Percentiles rank a stretch among this genome's conserved stretches.
These are phyloP conservation scores for Colletotrichum tanaceti DNA, from an alignment of 2,329 filamentous ascomycete species.

Conservation along the genomic window DNA sequence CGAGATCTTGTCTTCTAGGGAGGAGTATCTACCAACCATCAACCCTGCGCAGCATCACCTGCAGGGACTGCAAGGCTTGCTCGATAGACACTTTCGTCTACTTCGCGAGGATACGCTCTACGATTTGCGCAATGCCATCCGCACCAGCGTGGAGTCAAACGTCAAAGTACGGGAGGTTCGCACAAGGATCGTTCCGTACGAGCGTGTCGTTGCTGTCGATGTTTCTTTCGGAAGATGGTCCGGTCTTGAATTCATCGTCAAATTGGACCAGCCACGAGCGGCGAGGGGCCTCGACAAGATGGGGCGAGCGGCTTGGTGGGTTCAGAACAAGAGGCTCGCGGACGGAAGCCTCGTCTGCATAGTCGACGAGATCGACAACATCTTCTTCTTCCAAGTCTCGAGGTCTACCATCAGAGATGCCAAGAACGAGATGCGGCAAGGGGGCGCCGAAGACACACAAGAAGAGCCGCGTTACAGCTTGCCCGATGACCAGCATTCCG, in stretches of 20 bases:
- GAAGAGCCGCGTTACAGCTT: slow-evolving; percentile 44
- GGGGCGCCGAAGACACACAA: not conserved
- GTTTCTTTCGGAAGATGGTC: slow-evolving; percentile 51
- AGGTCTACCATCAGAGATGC: slow-evolving; percentile 44
- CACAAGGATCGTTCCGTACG: slow-evolving; percentile 22
- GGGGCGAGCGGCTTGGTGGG: slow-evolving; percentile 62
- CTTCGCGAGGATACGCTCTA: slow-evolving; percentile 67
- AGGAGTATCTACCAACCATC: slow-evolving; percentile 58
- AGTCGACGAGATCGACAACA: slow-evolving; percentile 52
- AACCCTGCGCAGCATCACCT: slow-evolving; percentile 51
- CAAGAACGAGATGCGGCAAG: slow-evolving; percentile 37
- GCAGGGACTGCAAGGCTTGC: slow-evolving; percentile 57
- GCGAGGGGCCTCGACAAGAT: slow-evolving; percentile 41
- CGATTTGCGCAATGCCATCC: slow-evolving; percentile 61
- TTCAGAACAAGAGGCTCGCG: slow-evolving; percentile 59
- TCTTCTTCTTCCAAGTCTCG: slow-evolving; percentile 57
- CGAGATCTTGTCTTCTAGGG: slow-evolving; percentile 57
- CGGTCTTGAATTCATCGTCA: slow-evolving; percentile 58
- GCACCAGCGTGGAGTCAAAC: slow-evolving; percentile 39
- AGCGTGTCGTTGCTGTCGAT: slow-evolving; percentile 42
- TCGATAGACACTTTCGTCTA: slow-evolving; percentile 68
- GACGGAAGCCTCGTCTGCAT: slow-evolving; percentile 63
- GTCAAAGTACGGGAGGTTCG: slow-evolving; percentile 49
- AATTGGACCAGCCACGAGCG: slow-evolving; percentile 58
- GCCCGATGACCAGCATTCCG: slow-evolving; percentile 46